Conservation (phyloP, 257 asterid species). For the Perilla frutescens region DNA sequence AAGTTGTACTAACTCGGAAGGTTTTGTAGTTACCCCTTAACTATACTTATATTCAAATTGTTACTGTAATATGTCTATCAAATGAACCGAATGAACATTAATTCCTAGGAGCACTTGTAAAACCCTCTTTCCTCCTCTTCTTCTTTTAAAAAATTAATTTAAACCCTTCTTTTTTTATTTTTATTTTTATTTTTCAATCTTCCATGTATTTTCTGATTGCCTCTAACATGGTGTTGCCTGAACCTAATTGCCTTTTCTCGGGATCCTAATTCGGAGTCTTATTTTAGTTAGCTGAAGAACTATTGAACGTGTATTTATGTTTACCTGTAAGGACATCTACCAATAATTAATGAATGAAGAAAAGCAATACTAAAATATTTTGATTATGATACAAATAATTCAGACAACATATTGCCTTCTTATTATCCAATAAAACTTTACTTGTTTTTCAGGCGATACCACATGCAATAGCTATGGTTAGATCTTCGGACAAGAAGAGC, state of each 20-base stretch:
- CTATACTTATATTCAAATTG: neutral
- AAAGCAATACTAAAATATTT: neutral
- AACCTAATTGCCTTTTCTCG: slow-evolving; percentile 19
- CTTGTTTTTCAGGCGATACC: slow-evolving; percentile 83
- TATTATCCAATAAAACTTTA: slow-evolving; percentile 5
- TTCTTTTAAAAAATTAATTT: neutral
- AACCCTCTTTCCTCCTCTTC: neutral
- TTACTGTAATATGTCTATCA: neutral
- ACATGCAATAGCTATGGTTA: slow-evolving; percentile 88
- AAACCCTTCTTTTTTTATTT: neutral
- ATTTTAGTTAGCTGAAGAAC: slow-evolving; percentile 23
- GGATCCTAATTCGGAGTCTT: slow-evolving; percentile 14
- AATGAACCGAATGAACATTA: neutral
- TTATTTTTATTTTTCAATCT: neutral
- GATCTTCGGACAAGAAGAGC: slow-evolving; percentile 86
- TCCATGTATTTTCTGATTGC: neutral
- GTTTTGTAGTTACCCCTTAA: neutral
- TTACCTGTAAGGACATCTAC: slow-evolving; percentile 2
- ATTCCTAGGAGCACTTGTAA: neutral
- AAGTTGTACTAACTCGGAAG: neutral
- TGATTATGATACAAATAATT: slow-evolving; percentile 6
- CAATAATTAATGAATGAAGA: neutral
- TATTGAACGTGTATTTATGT: slow-evolving; percentile 25
- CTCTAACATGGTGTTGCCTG: slow-evolving; percentile 3
- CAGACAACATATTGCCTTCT: slow-evolving; percentile 15